These are phyloP conservation scores for Candida sithepensis DNA, from an alignment of 805 yeast species.

Conservation along the genomic window DNA sequence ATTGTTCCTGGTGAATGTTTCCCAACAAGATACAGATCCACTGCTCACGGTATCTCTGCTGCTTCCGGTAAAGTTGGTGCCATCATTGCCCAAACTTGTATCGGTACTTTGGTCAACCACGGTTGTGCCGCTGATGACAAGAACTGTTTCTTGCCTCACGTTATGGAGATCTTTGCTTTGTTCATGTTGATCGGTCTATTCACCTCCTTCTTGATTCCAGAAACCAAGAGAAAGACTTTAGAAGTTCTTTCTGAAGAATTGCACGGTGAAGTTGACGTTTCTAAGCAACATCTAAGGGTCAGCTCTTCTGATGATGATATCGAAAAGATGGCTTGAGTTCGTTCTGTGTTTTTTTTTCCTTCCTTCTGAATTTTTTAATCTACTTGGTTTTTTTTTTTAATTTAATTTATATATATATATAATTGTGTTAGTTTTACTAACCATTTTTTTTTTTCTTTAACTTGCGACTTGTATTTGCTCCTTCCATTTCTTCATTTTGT, in stretches of 20 bases:
- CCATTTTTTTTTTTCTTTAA: too few relatives aligned
- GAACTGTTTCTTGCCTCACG: conserved; percentile 85
- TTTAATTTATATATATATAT: too few relatives aligned
- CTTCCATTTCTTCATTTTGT: too few relatives aligned
- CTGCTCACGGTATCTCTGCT: conserved; percentile 94
- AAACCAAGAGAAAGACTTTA: conserved; percentile 86
- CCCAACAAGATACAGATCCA: conserved; percentile 94
- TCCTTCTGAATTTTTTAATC: not conserved
- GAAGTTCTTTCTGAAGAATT: conserved; percentile 78
- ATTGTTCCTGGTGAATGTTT: conserved; percentile 86
- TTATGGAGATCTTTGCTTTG: conserved; percentile 89
- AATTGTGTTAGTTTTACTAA: too few relatives aligned
- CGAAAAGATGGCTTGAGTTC: not conserved
- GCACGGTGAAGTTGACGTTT: conserved; percentile 69
- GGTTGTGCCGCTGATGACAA: conserved; percentile 56
- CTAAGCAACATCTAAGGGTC: conserved; percentile 10
- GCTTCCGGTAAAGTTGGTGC: conserved; percentile 93
- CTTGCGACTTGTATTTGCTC: too few relatives aligned
- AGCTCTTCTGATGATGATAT: conserved; percentile 1
- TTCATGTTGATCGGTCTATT: conserved; percentile 82
- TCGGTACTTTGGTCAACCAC: conserved; percentile 81
- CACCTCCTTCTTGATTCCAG: conserved; percentile 70
- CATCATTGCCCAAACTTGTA: conserved; percentile 81
- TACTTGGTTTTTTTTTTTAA: not conserved
- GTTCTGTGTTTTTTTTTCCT: not conserved